A percentile compares a stretch with the other conserved stretches of the same genome.
Evolutionary conservation across 768 basidiomycete genomes (phyloP).

Genomic region (Boletus reticulatus): DNA sequence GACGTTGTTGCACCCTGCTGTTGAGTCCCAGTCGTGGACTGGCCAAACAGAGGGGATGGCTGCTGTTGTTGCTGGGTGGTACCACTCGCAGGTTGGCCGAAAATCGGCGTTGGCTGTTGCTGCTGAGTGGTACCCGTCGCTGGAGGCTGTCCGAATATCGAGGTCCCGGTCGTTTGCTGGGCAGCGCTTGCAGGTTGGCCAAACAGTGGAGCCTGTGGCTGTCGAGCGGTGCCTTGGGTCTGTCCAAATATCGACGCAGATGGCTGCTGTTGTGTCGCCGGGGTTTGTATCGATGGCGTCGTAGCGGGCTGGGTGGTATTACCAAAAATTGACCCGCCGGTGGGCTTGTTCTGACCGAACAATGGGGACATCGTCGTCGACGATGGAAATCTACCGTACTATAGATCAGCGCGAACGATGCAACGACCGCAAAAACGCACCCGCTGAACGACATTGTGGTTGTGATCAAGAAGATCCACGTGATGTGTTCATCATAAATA

Average conservation of each 20-base stretch:
- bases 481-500: constrained; percentile 2
- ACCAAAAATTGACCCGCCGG: too few species aligned
- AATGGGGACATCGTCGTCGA: constrained; percentile 37
- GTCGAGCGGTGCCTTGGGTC: constrained; percentile 16
- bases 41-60: constrained; percentile 17
- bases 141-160: constrained; percentile 14
- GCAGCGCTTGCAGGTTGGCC: constrained; percentile 10
- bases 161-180: background rate
- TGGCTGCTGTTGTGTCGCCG: constrained; percentile 21
- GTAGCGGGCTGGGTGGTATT: constrained; percentile 22
- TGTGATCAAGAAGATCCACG: constrained; percentile 8
- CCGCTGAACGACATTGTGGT: constrained; percentile 21
- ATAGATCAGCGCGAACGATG: constrained; percentile 3
- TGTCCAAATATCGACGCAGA: constrained; percentile 37
- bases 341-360: constrained; percentile 10
- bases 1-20: constrained; percentile 30
- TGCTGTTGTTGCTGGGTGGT: constrained; percentile 25
- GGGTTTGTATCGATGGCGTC: constrained; percentile 15
- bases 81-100: constrained; percentile 8
- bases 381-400: constrained; percentile 34
- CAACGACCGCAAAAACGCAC: constrained; percentile 9
- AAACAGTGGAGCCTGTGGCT: constrained; percentile 26
- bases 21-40: constrained; percentile 17
- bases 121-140: constrained; percentile 6
- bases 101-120: constrained; percentile 5